These are phyloP conservation scores for Alloteropsis semialata DNA, from an alignment of 176 grass and related monocot species.

Conservation along the genomic window DNA sequence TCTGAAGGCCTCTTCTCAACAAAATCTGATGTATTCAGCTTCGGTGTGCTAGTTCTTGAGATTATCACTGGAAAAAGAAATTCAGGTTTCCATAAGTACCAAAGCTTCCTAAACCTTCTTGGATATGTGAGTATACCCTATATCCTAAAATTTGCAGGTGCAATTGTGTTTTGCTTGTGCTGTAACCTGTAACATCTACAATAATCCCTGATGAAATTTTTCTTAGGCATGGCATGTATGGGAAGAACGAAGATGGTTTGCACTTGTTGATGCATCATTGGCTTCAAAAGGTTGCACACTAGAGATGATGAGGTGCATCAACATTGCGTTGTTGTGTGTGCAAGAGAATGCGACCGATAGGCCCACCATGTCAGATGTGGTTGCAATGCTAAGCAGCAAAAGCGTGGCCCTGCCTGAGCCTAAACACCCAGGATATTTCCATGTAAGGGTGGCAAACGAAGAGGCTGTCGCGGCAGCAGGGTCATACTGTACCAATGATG, in stretches of 20 bases:
- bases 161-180: background rate
- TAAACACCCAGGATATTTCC: constrained; percentile 13
- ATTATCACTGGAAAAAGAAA: background rate
- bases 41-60: background rate
- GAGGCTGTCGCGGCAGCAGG: background rate
- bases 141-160: background rate
- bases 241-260: background rate
- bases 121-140: background rate
- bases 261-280: background rate
- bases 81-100: background rate
- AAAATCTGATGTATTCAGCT: background rate
- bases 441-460: background rate
- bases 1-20: background rate
- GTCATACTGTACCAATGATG: background rate
- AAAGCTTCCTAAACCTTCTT: background rate
- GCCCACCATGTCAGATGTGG: background rate
- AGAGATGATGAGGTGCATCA: constrained; percentile 8
- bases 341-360: background rate
- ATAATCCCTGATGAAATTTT: background rate
- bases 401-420: background rate
- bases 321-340: background rate
- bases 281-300: background rate
- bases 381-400: background rate
- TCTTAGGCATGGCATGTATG: background rate
- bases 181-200: background rate